A percentile compares a stretch with the other conserved stretches of the same genome.
phyloP scores from a whole-genome alignment of 2,329 filamentous ascomycete species.

The Pseudovirgaria hyperparasitica region DNA sequence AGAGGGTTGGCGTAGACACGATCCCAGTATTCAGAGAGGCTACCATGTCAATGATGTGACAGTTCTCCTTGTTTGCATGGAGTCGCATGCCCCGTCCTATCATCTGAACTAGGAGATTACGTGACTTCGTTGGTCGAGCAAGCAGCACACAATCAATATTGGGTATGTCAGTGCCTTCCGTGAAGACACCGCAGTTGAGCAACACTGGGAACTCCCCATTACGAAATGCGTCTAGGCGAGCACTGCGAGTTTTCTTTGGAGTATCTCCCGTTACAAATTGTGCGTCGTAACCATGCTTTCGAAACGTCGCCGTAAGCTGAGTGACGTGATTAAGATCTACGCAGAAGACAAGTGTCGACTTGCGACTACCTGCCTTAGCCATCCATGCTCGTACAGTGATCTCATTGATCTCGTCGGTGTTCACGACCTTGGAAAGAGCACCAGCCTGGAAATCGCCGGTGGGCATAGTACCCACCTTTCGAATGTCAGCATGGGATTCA shows the following conservation, averaged over 20 bases:
- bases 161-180: conserved; percentile 93
- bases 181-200: conserved; percentile 91
- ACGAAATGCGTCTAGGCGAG: conserved; percentile 64
- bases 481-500: conserved; percentile 67
- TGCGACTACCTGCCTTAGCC: conserved; percentile 56
- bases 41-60: conserved; percentile 94
- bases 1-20: conserved; percentile 80
- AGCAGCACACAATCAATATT: conserved; percentile 91
- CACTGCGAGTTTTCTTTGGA: conserved; percentile 50
- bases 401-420: conserved; percentile 68
- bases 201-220: conserved; percentile 70
- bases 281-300: conserved; percentile 66
- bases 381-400: conserved; percentile 80
- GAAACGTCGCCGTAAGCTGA: conserved; percentile 63
- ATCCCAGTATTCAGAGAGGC: conserved; percentile 73
- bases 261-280: conserved; percentile 80
- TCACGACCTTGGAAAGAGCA: conserved; percentile 72
- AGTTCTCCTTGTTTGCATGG: conserved; percentile 68
- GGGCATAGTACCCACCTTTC: conserved; percentile 44
- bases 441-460: conserved; percentile 69
- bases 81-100: conserved; percentile 88
- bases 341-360: conserved; percentile 87
- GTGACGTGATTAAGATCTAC: conserved; percentile 77
- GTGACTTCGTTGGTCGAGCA: conserved; percentile 76
- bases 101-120: conserved; percentile 95